Evolutionary conservation across 2,329 filamentous ascomycete species (phyloP).

Genomic region (Sporothrix pallida): DNA sequence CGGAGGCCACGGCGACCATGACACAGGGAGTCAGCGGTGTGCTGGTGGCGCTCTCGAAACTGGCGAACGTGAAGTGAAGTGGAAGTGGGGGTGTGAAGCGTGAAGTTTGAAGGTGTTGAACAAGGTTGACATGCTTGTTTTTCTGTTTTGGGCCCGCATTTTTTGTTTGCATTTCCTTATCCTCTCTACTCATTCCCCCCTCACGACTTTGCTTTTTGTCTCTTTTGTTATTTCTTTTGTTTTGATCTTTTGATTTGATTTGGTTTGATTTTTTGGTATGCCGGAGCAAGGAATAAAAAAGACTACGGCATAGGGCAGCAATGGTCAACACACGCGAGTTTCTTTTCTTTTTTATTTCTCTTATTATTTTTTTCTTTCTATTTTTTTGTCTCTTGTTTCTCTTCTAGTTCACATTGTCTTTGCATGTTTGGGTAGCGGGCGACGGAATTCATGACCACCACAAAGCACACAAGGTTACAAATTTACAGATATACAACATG

Average conservation of each 20-base stretch:
- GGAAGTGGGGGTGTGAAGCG: neutral
- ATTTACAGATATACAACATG: constrained; percentile 25
- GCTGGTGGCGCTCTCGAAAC: constrained; percentile 37
- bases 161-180: neutral
- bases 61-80: constrained; percentile 30
- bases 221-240: neutral
- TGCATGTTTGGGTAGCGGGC: constrained; percentile 27
- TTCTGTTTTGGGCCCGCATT: neutral
- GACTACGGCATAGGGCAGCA: constrained; percentile 13
- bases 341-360: neutral
- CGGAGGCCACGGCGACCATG: constrained; percentile 81
- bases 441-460: constrained; percentile 29
- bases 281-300: constrained; percentile 27
- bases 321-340: constrained; percentile 19
- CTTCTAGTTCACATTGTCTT: neutral
- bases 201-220: constrained; percentile 12
- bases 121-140: neutral
- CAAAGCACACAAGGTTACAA: constrained; percentile 20
- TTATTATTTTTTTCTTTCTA: neutral
- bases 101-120: neutral
- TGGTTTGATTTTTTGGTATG: constrained; percentile 15
- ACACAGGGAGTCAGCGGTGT: constrained; percentile 87
- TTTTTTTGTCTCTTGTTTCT: neutral
- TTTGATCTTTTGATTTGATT: constrained; percentile 1
- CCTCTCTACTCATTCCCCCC: neutral